Evolutionary conservation across 306 rosid species (phyloP).

Genomic region (Heteromeles arbutifolia): DNA sequence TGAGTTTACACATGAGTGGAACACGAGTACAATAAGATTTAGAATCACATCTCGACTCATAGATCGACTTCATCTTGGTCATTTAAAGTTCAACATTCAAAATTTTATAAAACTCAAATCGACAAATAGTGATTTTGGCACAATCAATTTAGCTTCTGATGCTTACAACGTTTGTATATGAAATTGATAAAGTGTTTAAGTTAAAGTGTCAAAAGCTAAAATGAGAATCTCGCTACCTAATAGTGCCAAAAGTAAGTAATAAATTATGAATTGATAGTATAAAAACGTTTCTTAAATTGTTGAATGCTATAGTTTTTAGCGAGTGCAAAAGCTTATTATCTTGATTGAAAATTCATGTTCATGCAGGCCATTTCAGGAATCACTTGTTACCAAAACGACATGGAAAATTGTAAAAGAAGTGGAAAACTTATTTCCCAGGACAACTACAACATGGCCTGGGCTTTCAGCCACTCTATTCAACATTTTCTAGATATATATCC

Average conservation of each 20-base stretch:
- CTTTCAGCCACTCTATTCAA: slow-evolving; percentile 52
- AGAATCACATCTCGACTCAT: background rate
- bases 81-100: background rate
- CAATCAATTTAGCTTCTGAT: too few relatives aligned
- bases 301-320: background rate
- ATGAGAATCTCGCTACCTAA: too few relatives aligned
- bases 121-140: too few relatives aligned
- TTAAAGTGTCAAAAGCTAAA: too few relatives aligned
- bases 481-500: slow-evolving; percentile 54
- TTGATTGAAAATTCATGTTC: background rate
- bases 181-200: too few relatives aligned
- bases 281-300: too few relatives aligned
- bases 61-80: background rate
- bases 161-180: too few relatives aligned
- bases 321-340: background rate
- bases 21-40: background rate
- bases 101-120: too few relatives aligned
- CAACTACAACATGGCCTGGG: slow-evolving; percentile 47
- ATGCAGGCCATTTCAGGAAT: slow-evolving; percentile 38
- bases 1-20: background rate
- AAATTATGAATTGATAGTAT: too few relatives aligned
- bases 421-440: slow-evolving; percentile 42
- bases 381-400: slow-evolving; percentile 27
- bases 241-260: too few relatives aligned
- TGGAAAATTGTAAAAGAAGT: slow-evolving; percentile 29